Evolutionary conservation across 495 filamentous ascomycete genomes (phyloP).

Genomic region (Aspergillus panamensis): DNA sequence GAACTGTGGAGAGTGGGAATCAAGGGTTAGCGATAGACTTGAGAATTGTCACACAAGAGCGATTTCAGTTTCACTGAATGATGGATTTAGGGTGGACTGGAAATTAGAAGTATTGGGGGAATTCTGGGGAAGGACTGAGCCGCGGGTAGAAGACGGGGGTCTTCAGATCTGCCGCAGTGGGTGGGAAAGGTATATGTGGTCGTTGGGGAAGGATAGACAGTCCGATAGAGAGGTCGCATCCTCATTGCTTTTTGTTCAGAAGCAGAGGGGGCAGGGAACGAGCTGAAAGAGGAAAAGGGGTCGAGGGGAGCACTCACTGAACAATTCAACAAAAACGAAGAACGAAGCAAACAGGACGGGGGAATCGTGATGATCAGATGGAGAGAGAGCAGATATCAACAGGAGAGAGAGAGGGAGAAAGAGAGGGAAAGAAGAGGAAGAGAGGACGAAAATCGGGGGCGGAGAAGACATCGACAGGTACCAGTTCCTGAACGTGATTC

Average conservation of each 20-base stretch:
- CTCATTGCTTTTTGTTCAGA: too few species aligned
- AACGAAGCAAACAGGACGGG: neutral
- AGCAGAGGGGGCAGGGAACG: too few species aligned
- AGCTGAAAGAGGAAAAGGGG: neutral
- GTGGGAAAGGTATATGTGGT: too few species aligned
- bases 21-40: conserved; percentile 9
- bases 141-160: too few species aligned
- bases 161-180: too few species aligned
- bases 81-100: too few species aligned
- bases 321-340: neutral
- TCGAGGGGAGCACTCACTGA: neutral
- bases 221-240: too few species aligned
- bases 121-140: too few species aligned
- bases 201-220: too few species aligned
- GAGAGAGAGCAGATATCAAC: conserved; percentile 10
- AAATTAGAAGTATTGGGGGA: too few species aligned
- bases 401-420: conserved; percentile 14
- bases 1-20: neutral
- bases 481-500: conserved; percentile 11
- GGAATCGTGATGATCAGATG: conserved; percentile 12
- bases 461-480: neutral
- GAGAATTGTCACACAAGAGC: neutral
- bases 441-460: conserved; percentile 10
- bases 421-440: conserved; percentile 8
- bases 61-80: neutral